Base-by-base conservation (phyloP, 768 basidiomycete genomes). In the Dentipellis sp. region DNA sequence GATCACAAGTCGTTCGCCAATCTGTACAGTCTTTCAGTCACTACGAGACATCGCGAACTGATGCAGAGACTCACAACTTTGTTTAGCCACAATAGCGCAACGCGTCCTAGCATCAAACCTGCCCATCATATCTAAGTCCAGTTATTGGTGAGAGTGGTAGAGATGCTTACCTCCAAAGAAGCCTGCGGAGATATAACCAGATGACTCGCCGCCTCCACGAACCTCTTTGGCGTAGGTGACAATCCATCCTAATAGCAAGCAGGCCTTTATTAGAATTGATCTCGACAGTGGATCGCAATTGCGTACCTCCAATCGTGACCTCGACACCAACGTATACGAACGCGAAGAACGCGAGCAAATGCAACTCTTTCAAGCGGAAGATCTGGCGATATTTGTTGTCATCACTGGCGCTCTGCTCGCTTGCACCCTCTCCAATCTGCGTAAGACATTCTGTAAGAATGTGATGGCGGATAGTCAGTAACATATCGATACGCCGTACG, bases 101-200 rank as follows among this genome's bases (percentile, higher is more conserved):
- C 48, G 34, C 55, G 46, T 10, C 55, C 55, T 6, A 56, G 47
- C 10, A 48, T 37, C 16, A 56, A 35, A n/a, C 55, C 55, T 48
- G 29, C 4, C 14, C 14, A 29, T 14, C 4, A 29, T 14, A 42
- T 37, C 11, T 42, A n/a, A 45, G 1, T 16, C 12, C n/a, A 12
- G 34, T 4, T 23, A 12, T n/a, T 14, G 5, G 16, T 3, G 21
- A 53, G 12, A 12, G 29, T 36, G 36, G 1, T 3, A 16, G 14
- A n/a, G 2, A 53, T 17, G 17, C 38, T 21, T 19, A 53, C 52
- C 52, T 53, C 72, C 75, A 58, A 75, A 78, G 67, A 77, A 77
- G 7, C 75, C 77, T 16, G 73, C 67, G 10, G 75, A 75, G 53
- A 78, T 71, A 62, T 78, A 79, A 6, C 79, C 78, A 21, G 78